Base-by-base conservation (phyloP, 139 green algal species). In the Chlorella ohadii region DNA sequence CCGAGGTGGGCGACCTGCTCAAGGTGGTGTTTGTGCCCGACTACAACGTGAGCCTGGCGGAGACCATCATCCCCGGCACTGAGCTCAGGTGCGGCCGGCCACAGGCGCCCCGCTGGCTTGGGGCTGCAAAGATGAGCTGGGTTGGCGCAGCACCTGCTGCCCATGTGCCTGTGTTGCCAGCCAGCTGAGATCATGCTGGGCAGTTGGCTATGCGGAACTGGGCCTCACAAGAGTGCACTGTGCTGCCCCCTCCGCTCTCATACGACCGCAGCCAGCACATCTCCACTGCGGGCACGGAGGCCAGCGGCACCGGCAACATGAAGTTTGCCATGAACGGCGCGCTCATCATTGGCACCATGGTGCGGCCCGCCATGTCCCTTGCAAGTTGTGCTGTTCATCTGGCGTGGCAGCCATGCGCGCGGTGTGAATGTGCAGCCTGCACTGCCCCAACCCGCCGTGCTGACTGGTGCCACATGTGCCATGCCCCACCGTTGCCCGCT, bases 281-380 rank as follows among this genome's bases (percentile, higher is more conserved):
- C 91, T 93, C 77, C 88, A 99, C 97, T 23, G 97, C 97, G 4
- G 97, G 97, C 88, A 99, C 96, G 70, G 97, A 99, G 91, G 97
- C 97, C 13, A 96, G 88, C 36, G 97, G 97, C 73, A 99, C 97
- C 6, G 93, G 86, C 85, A 99, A 99, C 94, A 99, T 99, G 97
- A 99, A 99, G 94, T 99, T 99, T 92, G 93, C 93, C 82, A 98
- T 99, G 94, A 99, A 99, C 87, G 97, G 97, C 81, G 93, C 86
- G 44, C 92, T 98, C 73, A 96, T 99, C 86, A 92, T 99, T 38
- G 96, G 96, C 83, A 98, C 96, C 75, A 95, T 97, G 94, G 51
- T 59, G 51, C 51, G 51, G 12, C 6, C 7, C 44, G 44, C 44
- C 11, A 11, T 55, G 44, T 6, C 7, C 7, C 44, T 55, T 6